Conservation (phyloP, 2,329 filamentous ascomycete species). For the Aaosphaeria pasadenensis region DNA sequence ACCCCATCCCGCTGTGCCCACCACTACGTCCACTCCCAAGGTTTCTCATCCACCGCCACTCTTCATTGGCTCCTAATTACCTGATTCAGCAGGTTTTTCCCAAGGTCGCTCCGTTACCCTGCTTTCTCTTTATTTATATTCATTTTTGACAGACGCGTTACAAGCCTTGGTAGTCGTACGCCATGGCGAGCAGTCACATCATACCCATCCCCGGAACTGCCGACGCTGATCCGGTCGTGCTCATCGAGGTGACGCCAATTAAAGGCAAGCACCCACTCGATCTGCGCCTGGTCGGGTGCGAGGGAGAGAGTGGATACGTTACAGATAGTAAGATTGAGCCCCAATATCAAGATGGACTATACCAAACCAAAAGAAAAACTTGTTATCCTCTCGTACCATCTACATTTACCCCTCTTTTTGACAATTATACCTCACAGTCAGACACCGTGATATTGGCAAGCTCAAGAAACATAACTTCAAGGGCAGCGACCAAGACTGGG, state of each 20-base stretch:
- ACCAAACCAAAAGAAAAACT: background rate
- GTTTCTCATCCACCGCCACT: constrained; percentile 6
- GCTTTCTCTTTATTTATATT: background rate
- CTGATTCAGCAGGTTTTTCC: constrained; percentile 11
- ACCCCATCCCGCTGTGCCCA: constrained; percentile 7
- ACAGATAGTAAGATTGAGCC: constrained; percentile 51
- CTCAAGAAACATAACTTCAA: constrained; percentile 32
- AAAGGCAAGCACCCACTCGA: constrained; percentile 57
- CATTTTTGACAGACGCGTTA: background rate
- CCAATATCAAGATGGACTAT: constrained; percentile 8
- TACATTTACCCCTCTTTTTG: constrained; percentile 10
- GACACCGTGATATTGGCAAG: constrained; percentile 27
- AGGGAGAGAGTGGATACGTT: constrained; percentile 61
- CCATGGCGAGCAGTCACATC: constrained; percentile 37
- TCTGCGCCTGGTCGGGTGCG: constrained; percentile 65
- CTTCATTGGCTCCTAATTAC: constrained; percentile 7
- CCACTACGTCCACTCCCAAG: background rate
- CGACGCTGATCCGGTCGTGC: constrained; percentile 50
- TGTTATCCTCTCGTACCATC: too few species aligned
- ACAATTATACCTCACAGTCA: constrained; percentile 24
- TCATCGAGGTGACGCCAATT: constrained; percentile 60
- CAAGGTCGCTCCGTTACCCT: constrained; percentile 1
- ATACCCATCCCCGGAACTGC: constrained; percentile 57
- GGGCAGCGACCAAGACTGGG: constrained; percentile 59
- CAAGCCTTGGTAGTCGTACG: constrained; percentile 3